phyloP scores from a whole-genome alignment of 768 basidiomycete species.

The Pleurotus tuber-regium region DNA sequence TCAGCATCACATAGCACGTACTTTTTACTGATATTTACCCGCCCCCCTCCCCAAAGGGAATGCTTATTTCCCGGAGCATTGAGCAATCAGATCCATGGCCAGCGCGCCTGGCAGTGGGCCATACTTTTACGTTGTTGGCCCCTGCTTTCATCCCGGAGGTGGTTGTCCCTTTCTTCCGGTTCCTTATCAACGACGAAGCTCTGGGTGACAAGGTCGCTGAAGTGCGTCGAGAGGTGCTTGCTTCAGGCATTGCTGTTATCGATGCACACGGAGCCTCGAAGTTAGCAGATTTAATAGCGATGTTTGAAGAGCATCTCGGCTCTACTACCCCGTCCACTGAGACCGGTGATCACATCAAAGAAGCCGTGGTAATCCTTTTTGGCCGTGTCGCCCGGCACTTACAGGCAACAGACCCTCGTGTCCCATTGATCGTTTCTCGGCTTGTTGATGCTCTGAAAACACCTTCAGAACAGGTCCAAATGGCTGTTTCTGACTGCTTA shows the following conservation, averaged over 20 bases:
- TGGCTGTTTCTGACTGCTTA: slow-evolving; percentile 94
- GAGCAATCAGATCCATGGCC: slow-evolving; percentile 89
- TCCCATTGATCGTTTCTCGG: slow-evolving; percentile 79
- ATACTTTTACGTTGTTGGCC: slow-evolving; percentile 64
- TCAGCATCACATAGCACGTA: slow-evolving; percentile 14
- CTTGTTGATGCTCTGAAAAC: slow-evolving; percentile 89
- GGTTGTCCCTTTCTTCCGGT: slow-evolving; percentile 74
- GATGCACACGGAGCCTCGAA: slow-evolving; percentile 77
- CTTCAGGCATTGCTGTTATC: slow-evolving; percentile 76
- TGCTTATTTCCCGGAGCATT: slow-evolving; percentile 87
- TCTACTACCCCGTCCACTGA: slow-evolving; percentile 58
- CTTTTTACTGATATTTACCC: slow-evolving; percentile 5
- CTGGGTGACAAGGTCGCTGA: slow-evolving; percentile 82
- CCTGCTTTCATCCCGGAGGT: slow-evolving; percentile 59
- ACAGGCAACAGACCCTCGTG: slow-evolving; percentile 68
- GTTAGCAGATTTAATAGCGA: slow-evolving; percentile 69
- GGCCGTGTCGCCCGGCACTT: slow-evolving; percentile 91
- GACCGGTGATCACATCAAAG: slow-evolving; percentile 84
- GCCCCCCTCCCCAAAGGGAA: slow-evolving; percentile 57
- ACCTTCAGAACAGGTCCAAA: slow-evolving; percentile 94
- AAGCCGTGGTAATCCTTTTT: slow-evolving; percentile 92
- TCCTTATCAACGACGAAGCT: slow-evolving; percentile 83
- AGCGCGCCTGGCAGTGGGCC: slow-evolving; percentile 71
- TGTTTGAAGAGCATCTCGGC: slow-evolving; percentile 79
- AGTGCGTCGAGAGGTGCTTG: slow-evolving; percentile 86